Conservation (phyloP, 192 early-diverging fungal genomes). For the Neocallimastix lanati region DNA sequence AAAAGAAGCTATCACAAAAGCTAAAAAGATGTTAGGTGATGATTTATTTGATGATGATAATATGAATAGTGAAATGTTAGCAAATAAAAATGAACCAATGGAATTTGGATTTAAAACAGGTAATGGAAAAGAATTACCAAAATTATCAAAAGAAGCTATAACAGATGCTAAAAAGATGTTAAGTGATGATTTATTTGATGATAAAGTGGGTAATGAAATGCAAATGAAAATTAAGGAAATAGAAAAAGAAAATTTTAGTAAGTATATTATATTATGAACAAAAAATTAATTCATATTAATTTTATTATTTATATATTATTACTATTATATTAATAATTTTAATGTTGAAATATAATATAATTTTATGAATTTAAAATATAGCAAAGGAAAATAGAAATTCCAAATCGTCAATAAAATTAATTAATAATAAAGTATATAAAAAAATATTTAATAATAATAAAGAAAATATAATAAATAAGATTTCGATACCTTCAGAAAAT, state of each 20-base stretch:
- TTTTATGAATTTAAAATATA: too few species aligned
- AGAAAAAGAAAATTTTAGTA: too few species aligned
- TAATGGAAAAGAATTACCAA: background rate
- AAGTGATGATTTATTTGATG: background rate
- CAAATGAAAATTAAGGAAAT: too few species aligned
- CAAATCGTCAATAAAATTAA: background rate
- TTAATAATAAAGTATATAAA: background rate
- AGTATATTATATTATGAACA: too few species aligned
- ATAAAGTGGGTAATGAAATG: background rate
- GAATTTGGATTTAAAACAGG: background rate
- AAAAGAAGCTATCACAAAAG: background rate
- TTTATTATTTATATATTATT: too few species aligned
- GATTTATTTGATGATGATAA: background rate
- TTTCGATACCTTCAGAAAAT: too few species aligned
- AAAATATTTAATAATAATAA: background rate
- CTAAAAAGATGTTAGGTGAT: background rate
- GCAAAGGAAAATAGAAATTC: too few species aligned
- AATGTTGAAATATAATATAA: too few species aligned
- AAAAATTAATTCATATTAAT: too few species aligned
- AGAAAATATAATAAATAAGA: background rate
- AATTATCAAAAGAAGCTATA: background rate
- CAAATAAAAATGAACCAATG: background rate
- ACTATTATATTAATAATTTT: too few species aligned
- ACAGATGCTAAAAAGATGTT: background rate
- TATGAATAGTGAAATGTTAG: too few species aligned